Conservation (phyloP, 495 filamentous ascomycete species). For the Penicillium alfredii region DNA sequence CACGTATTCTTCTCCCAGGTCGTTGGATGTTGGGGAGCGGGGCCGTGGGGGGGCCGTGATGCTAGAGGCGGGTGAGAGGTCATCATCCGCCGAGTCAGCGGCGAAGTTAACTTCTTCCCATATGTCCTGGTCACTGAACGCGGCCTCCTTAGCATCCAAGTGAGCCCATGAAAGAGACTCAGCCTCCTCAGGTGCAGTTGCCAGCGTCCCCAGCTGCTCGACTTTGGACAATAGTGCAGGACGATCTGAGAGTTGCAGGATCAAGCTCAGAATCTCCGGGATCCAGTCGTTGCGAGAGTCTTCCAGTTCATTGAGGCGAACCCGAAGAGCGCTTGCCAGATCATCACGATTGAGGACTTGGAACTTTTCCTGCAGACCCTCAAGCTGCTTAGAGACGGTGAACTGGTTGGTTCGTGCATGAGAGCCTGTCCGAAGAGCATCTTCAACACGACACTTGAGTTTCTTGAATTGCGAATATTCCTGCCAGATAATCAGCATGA, state of each 20-base stretch:
- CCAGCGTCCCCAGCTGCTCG: constrained; percentile 51
- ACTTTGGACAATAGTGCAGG: constrained; percentile 65
- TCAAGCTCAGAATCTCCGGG: constrained; percentile 73
- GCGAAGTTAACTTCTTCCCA: constrained; percentile 76
- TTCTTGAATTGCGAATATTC: constrained; percentile 20
- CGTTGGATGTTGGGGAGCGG: constrained; percentile 16
- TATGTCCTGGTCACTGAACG: constrained; percentile 60
- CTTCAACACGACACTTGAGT: constrained; percentile 26
- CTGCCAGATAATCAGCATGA: constrained; percentile 12
- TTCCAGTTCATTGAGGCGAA: constrained; percentile 56
- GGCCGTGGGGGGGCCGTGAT: constrained; percentile 20
- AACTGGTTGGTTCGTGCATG: constrained; percentile 84
- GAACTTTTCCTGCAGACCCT: constrained; percentile 86
- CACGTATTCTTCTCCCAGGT: constrained; percentile 28
- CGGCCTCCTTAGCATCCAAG: constrained; percentile 65
- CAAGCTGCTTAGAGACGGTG: constrained; percentile 63
- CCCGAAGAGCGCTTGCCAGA: constrained; percentile 67
- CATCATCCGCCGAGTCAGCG: constrained; percentile 56
- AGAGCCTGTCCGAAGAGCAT: constrained; percentile 42
- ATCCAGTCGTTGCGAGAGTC: constrained; percentile 50
- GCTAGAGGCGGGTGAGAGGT: constrained; percentile 31
- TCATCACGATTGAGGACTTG: constrained; percentile 69
- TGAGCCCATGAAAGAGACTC: constrained; percentile 65
- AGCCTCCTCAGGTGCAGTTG: constrained; percentile 33
- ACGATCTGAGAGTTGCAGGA: constrained; percentile 76